Conservation (phyloP, 2,329 filamentous ascomycete genomes). For the Aspergillus chevalieri region DNA sequence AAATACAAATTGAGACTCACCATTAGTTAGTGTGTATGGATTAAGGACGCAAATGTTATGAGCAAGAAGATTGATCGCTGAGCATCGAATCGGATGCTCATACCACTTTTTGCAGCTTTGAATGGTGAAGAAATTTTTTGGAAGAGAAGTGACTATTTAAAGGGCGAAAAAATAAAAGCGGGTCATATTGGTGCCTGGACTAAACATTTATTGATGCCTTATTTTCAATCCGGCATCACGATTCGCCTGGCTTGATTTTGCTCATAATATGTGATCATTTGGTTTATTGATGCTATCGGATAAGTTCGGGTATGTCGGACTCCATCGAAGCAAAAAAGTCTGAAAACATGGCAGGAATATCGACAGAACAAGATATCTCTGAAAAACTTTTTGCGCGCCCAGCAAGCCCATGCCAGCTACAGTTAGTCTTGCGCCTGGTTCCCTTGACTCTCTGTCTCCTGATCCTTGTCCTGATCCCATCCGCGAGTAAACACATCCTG, state of each 20-base stretch:
- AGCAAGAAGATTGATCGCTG: background rate
- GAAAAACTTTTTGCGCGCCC: background rate
- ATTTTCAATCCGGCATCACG: slow-evolving; percentile 1
- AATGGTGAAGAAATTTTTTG: background rate
- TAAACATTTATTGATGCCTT: background rate
- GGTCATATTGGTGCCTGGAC: background rate
- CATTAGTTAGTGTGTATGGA: background rate
- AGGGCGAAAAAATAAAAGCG: slow-evolving; percentile 1
- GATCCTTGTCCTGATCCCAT: slow-evolving; percentile 36
- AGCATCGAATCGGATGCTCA: background rate
- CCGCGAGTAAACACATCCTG: slow-evolving; percentile 54
- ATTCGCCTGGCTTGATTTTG: background rate
- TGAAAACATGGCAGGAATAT: background rate
- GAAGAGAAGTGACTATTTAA: background rate
- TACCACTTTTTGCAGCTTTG: background rate
- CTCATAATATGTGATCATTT: too few species aligned
- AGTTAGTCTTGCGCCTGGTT: background rate
- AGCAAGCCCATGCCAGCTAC: too few species aligned
- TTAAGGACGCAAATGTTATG: too few species aligned
- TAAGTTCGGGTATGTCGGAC: background rate
- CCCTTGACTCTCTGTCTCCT: slow-evolving; percentile 15
- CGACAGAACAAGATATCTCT: background rate
- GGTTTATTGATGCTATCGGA: too few species aligned
- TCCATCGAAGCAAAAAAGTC: background rate
- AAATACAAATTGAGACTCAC: background rate